These are phyloP conservation scores for Pestalotiopsis sp. DNA, from an alignment of 2,329 filamentous ascomycete species.

Conservation along the genomic window DNA sequence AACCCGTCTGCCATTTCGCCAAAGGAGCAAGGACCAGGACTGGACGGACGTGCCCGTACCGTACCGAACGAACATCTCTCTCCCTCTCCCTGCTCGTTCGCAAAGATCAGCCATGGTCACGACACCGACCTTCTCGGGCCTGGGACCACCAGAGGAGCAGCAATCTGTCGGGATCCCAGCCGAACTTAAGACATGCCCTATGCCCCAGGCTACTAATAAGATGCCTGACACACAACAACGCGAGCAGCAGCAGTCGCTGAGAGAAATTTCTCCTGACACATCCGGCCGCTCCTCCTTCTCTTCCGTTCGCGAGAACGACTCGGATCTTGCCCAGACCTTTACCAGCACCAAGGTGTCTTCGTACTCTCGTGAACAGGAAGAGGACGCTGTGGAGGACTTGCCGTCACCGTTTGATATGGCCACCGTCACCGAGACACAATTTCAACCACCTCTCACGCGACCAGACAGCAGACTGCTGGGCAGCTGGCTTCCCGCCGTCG, in stretches of 20 bases:
- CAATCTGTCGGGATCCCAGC: slow-evolving; percentile 13
- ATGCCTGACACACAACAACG: slow-evolving; percentile 23
- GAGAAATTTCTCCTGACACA: slow-evolving; percentile 32
- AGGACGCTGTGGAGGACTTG: slow-evolving; percentile 53
- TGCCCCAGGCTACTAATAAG: slow-evolving; percentile 20
- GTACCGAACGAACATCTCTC: background rate
- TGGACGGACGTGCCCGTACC: background rate
- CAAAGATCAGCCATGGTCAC: slow-evolving; percentile 21
- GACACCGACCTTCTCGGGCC: slow-evolving; percentile 18
- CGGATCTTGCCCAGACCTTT: slow-evolving; percentile 61
- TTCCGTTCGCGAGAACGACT: slow-evolving; percentile 61
- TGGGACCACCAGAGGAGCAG: slow-evolving; percentile 14
- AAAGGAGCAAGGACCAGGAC: slow-evolving; percentile 7
- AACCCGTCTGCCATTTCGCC: slow-evolving; percentile 22
- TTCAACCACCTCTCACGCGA: slow-evolving; percentile 53
- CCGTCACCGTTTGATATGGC: slow-evolving; percentile 42
- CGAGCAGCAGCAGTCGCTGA: slow-evolving; percentile 17
- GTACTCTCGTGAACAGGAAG: slow-evolving; percentile 46
- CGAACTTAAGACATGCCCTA: slow-evolving; percentile 22
- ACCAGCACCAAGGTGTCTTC: slow-evolving; percentile 63
- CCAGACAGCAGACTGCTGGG: slow-evolving; percentile 58
- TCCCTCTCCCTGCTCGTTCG: background rate
- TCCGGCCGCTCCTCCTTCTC: slow-evolving; percentile 58
- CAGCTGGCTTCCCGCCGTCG: slow-evolving; percentile 52
- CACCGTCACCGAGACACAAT: slow-evolving; percentile 45